Evolutionary conservation across 192 early-diverging fungal species (phyloP).

Genomic region (Jimgerdemannia lactiflua): DNA sequence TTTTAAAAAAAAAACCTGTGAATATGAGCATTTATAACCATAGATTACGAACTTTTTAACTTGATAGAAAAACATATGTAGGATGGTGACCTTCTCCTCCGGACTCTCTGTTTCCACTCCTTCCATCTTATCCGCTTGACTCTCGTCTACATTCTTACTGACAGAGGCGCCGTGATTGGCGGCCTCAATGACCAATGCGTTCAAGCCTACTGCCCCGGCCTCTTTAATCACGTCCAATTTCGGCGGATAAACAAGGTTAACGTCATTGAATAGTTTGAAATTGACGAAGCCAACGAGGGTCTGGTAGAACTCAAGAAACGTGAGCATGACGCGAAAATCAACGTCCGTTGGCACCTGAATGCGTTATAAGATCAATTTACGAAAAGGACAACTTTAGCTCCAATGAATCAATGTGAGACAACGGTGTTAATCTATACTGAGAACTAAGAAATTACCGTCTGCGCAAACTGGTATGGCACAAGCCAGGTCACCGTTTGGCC

Average conservation of each 20-base stretch:
- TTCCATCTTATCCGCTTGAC: conserved; percentile 34
- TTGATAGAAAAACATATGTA: background rate
- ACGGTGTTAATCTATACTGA: background rate
- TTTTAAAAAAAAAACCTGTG: too few species aligned
- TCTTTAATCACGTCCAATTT: conserved; percentile 64
- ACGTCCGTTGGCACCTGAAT: conserved; percentile 80
- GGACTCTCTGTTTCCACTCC: conserved; percentile 11
- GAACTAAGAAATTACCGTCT: conserved; percentile 48
- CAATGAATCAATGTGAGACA: too few species aligned
- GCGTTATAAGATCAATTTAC: background rate
- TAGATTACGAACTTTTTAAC: conserved; percentile 20
- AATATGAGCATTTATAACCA: conserved; percentile 33
- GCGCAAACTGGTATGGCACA: conserved; percentile 93
- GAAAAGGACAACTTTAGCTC: too few species aligned
- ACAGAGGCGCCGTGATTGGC: conserved; percentile 1
- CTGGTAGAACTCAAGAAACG: conserved; percentile 96
- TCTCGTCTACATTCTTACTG: background rate
- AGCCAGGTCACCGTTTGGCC: conserved; percentile 95
- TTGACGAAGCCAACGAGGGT: conserved; percentile 93
- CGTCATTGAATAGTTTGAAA: conserved; percentile 85
- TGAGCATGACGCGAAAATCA: conserved; percentile 95
- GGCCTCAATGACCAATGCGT: conserved; percentile 63
- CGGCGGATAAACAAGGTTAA: conserved; percentile 93
- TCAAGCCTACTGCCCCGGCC: conserved; percentile 63
- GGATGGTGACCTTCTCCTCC: conserved; percentile 5